Evolutionary conservation across 2,329 filamentous ascomycete species (phyloP), one percentile per base, ranked within the genome.

Genomic region (Aspergillus fumigatiaffinis): DNA sequence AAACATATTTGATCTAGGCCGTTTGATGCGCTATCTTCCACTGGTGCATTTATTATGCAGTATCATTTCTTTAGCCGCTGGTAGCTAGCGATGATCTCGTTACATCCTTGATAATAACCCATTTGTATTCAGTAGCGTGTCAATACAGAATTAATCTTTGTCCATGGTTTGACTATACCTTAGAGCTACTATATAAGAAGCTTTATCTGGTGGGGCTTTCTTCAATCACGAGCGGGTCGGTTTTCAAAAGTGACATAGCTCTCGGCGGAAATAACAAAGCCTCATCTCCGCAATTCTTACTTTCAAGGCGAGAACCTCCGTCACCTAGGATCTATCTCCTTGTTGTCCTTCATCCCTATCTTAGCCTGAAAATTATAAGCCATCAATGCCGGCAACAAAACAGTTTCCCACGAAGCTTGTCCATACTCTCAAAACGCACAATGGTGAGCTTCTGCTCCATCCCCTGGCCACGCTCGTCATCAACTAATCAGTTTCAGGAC

Each of bases 401-500:
- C 58, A 62, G 49, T 75, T 79, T 53, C 74, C 77, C n/a, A 67
- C 70, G 1, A 60, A 65, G n/a, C 69, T 70, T 52, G 62, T 75
- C n/a, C 76, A 79, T 61, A 76, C 71, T 2, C 69, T 79, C 25
- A 75, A 72, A 66, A 77, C 77, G 49, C 77, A 79, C 58, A 74
- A 73, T 70, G 77, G 75, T 75, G 68, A 60, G 60, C 21, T 38
- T n/a, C 17, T 9, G 7, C 25, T 44, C 42, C 14, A 17, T 35
- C 47, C 9, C 17, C n/a, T 38, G 6, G 5, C 32, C 32, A 17
- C 28, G 28, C 46, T 12, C 4, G 25, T 8, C 14, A 17, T 20
- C 8, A 14, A 35, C 14, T 58, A 12, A 2, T 28, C 52, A 46
- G 32, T 17, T 25, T 28, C 67, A 90, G 87, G 86, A 58, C 87